These are phyloP conservation scores for Ceriops decandra DNA, from an alignment of 345 rosid species.

Conservation along the genomic window DNA sequence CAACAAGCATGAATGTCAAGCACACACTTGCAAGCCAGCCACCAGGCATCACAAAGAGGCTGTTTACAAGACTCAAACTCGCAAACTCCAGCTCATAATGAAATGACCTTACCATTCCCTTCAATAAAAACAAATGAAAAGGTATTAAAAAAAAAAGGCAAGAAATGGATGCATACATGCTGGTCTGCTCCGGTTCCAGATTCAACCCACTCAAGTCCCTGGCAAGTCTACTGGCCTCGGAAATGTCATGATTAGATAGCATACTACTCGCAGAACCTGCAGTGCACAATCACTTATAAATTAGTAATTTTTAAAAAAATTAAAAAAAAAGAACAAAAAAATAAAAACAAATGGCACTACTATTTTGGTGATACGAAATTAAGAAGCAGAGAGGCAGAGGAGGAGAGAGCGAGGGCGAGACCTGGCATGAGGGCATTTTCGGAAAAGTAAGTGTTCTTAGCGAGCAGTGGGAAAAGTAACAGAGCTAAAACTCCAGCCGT, in stretches of 20 bases:
- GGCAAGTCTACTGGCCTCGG: constrained; percentile 60
- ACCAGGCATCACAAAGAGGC: no score
- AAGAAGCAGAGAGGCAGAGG: background rate
- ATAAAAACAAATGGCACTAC: constrained; percentile 6
- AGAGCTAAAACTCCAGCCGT: constrained; percentile 69
- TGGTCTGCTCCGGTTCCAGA: constrained; percentile 42
- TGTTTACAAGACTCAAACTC: no score
- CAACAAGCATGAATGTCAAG: background rate
- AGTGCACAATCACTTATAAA: background rate
- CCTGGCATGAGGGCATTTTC: constrained; percentile 99
- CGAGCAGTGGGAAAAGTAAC: constrained; percentile 70
- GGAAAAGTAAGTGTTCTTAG: constrained; percentile 91
- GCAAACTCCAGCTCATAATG: no score
- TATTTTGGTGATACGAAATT: no score
- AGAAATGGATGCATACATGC: constrained; percentile 38
- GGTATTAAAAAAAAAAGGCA: background rate
- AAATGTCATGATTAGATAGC: constrained; percentile 65
- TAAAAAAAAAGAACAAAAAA: background rate
- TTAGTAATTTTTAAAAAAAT: background rate
- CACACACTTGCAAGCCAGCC: no score
- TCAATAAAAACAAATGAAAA: no score
- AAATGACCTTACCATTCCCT: no score
- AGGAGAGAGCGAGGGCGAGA: constrained; percentile 8
- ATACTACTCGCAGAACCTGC: constrained; percentile 84
- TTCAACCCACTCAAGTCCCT: constrained; percentile 45